Evolutionary conservation across 331 rosid genomes (phyloP).

Genomic region (Spiraea crenata): DNA sequence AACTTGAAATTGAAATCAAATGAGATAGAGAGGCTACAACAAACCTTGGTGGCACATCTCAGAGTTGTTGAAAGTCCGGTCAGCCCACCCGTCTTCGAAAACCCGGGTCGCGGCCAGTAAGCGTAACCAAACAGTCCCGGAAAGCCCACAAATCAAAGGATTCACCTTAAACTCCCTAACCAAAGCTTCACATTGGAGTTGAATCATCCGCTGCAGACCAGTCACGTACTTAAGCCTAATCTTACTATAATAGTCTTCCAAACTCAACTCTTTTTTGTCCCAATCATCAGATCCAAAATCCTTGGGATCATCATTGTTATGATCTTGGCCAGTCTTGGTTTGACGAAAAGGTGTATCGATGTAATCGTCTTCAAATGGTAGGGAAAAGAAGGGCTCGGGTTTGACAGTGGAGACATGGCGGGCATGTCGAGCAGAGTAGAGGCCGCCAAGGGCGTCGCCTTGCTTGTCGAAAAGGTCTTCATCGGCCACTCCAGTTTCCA

Average conservation of each 20-base stretch:
- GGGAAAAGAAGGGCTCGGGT: constrained; percentile 50
- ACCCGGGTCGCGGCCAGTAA: constrained; percentile 60
- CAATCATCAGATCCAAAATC: constrained; percentile 41
- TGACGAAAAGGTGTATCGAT: neutral
- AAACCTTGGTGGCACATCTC: constrained; percentile 59
- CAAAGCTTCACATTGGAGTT: constrained; percentile 75
- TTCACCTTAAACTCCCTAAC: constrained; percentile 69
- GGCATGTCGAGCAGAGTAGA: constrained; percentile 49
- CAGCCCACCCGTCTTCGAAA: constrained; percentile 64
- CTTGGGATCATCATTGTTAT: constrained; percentile 30
- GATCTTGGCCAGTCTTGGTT: constrained; percentile 25
- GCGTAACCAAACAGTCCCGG: constrained; percentile 80
- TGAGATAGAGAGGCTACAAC: neutral
- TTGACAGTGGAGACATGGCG: constrained; percentile 41
- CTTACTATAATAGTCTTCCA: constrained; percentile 53
- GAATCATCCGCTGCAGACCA: constrained; percentile 75
- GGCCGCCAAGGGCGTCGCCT: constrained; percentile 33
- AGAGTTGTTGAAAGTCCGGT: constrained; percentile 47
- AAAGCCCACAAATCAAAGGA: constrained; percentile 78
- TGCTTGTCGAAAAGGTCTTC: constrained; percentile 47
- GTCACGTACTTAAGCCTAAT: constrained; percentile 63
- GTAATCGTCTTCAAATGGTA: constrained; percentile 30
- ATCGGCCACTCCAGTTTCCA: constrained; percentile 61
- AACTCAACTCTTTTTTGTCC: neutral
- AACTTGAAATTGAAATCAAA: no score